Evolutionary conservation across 2,329 filamentous ascomycete species (phyloP).

Genomic region (Trichoderma guizhouense): DNA sequence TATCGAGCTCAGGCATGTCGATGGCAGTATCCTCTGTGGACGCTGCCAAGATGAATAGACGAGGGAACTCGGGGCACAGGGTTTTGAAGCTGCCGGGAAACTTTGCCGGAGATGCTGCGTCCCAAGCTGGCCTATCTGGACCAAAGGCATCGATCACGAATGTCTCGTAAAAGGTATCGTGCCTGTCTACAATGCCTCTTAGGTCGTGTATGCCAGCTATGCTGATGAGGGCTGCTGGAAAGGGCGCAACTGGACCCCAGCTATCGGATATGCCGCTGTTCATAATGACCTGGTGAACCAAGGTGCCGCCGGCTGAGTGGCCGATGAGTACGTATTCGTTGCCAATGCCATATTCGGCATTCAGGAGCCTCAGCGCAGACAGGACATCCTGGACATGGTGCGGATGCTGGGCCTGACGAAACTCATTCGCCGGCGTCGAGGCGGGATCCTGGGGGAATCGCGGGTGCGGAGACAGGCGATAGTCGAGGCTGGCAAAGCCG

Average conservation of each 20-base stretch:
- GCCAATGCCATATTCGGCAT: conserved; percentile 43
- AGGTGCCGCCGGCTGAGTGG: conserved; percentile 61
- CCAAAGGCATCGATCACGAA: conserved; percentile 64
- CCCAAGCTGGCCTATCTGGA: conserved; percentile 47
- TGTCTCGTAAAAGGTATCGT: conserved; percentile 47
- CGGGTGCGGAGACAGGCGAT: conserved; percentile 56
- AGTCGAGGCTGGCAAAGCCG: conserved; percentile 62
- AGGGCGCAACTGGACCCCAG: conserved; percentile 28
- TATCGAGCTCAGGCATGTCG: conserved; percentile 56
- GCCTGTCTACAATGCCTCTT: conserved; percentile 47
- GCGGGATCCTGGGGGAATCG: conserved; percentile 38
- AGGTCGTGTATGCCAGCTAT: conserved; percentile 67
- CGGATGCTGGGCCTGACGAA: conserved; percentile 52
- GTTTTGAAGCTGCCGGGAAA: conserved; percentile 41
- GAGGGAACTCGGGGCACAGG: conserved; percentile 33
- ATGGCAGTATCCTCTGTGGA: conserved; percentile 49
- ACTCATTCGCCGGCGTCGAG: conserved; percentile 26
- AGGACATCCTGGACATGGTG: conserved; percentile 57
- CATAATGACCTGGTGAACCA: conserved; percentile 60
- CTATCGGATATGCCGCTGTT: conserved; percentile 31
- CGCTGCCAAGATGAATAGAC: conserved; percentile 41
- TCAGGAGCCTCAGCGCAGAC: conserved; percentile 48
- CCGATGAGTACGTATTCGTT: conserved; percentile 55
- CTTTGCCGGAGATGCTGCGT: conserved; percentile 51
- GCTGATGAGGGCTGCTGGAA: conserved; percentile 55